Base-by-base conservation (phyloP, 805 yeast species). In the Spathaspora girioi region DNA sequence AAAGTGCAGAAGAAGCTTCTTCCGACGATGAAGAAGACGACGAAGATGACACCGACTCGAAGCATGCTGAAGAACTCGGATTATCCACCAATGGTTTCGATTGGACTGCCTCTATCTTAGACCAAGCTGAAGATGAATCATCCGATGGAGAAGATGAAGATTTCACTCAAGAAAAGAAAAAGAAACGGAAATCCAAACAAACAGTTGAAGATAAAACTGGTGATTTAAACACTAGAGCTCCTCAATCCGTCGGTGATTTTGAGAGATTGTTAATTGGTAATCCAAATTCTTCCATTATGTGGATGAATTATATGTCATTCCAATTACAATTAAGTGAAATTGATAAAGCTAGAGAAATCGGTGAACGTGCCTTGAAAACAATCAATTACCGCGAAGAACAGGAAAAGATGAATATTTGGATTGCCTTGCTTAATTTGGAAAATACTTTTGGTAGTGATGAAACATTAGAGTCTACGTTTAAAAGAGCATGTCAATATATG, bases 231-330 rank as follows among this genome's bases (percentile, higher is more conserved):
- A 80, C 93, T 12, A 80, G 91, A 60, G 88, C 92, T 14, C 99
- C 99, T 38, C 96, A 93, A 69, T 90, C 97, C 52, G 87, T 83
- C 43, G 73, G 84, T 45, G 99, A 94, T 68, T 94, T 91, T 62
- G 99, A 94, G 71, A 83, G 99, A 63, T 73, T 94, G 57, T 78
- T 94, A 50, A 80, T 94, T 54, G 96, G 97, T 66, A 87, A 87
- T 65, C 97, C 99, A 46, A 87, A 89, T 73, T 89, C 97, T 2
- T 93, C 99, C 1, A 81, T 92, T 35, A 70, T 90, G 51, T 94
- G 99, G 99, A 93, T 94, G 89, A 89, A 92, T 71, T 94, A 88
- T 71, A 94, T 94, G 97, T 92, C 98, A 3, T 94, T 93, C 86
- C 97, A 92, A 69, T 78, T 94, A 56, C 97, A 92, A 69, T 77